Evolutionary conservation across 139 green algal species (phyloP), one percentile per base, ranked within the genome.

Genomic region (Volvox reticuliferus): DNA sequence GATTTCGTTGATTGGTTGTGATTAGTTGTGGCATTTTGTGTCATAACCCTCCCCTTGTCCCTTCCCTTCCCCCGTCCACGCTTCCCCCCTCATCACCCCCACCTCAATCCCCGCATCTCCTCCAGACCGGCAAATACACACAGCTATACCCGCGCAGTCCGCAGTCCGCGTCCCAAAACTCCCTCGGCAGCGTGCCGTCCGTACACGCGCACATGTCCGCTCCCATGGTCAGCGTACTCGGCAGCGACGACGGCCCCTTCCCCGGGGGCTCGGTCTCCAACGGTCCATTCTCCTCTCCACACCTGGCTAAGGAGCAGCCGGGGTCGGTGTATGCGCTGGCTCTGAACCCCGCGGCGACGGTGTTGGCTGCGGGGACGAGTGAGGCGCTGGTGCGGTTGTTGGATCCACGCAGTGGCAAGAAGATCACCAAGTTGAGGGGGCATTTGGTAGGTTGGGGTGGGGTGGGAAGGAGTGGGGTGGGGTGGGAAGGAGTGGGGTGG

Each of bases 241-340:
- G n/a, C 30, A 32, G 30, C 62, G 81, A 62, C 17, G 62, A 62
- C 62, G 81, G 81, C 17, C 62, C 32, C 62, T 71, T 30, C 62
- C 1, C 62, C 61, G 80, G 80, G 44, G 55, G 80, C 80, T 33
- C 80, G 16, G 80, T 44, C 55, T 50, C 55, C 55, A 19, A 26
- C 79, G 2, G 18, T 28, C 19, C 79, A 2, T 44, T 28, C 37
- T 84, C 77, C 33, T 26, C 35, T 20, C 1, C 14, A 20, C 16
- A 79, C 28, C 71, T 79, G 32, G 32, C 75, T 50, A 85, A 67
- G 79, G 79, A 84, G 26, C 78, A 84, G 36, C 93, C 95, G 69
- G 95, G 93, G 30, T 97, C 94, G 35, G 93, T 99, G 37, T 99
- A 99, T 79, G 93, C 97, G 21, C 73, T 99, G 35, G 96, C 95